Base-by-base conservation (phyloP, 108 stramenopile genomes). In the Nitzschia sp. region DNA sequence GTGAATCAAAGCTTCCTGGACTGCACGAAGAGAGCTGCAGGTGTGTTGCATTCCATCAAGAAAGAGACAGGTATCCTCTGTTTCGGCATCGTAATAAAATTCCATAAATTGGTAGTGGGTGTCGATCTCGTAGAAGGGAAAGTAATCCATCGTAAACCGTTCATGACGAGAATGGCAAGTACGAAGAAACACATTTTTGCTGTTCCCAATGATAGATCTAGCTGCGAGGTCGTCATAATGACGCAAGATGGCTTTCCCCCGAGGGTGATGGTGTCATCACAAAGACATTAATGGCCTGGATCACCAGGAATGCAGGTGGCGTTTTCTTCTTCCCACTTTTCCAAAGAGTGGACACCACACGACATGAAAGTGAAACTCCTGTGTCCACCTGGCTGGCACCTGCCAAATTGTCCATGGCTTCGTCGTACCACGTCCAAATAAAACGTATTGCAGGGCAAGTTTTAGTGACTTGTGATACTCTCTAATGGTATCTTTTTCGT, bases 1-100 rank as follows among this genome's bases (percentile, higher is more conserved):
- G 74, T 93, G 88, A 19, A 87, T 77, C 21, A 74, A 75, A 31
- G 71, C 75, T 61, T 93, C 92, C 47, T 93, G 92, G 61, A 89
- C 88, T 42, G 90, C 89, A 15, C 89, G 79, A 63, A 88, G 90
- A 19, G 76, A 73, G 54, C 75, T 64, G 51, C 92, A 93, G 45
- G 88, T 90, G 51, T 90, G 87, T 25, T 87, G 58, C 15, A 66
- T 81, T 46, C 78, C 74, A 32, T 84, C 82, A 17, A 90, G 64
- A 58, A 75, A 72, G 81, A 90, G 75, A 64, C 89, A 90, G 13
- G 76, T 70, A 56, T 87, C 84, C 11, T 68, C 38, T 24, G 47
- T 54, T 42, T 5, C 47, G 2, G 25, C 29, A 23, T 63, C 18
- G 9, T 71, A 25, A 34, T 29, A 59, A 47, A 66, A 75, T 3